Evolutionary conservation across 352 stramenopile species (phyloP).

Genomic region (Peronospora belbahrii): DNA sequence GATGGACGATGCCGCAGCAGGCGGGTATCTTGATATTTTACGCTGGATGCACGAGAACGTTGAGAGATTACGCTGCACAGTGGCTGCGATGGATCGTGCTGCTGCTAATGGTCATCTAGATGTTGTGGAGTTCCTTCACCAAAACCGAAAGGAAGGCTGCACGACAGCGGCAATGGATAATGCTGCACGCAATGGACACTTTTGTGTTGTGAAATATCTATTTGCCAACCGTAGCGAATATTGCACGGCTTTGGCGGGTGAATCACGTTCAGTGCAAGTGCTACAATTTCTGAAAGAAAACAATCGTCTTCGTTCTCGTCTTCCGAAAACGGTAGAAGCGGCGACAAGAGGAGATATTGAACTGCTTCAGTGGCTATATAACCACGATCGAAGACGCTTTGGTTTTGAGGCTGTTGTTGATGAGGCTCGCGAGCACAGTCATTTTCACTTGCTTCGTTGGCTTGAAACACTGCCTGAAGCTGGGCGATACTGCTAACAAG

Average conservation of each 20-base stretch:
- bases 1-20: constrained; percentile 22
- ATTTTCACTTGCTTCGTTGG: constrained; percentile 32
- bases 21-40: constrained; percentile 21
- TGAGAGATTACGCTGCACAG: constrained; percentile 11
- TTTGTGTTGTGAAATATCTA: constrained; percentile 30
- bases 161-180: constrained; percentile 34
- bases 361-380: constrained; percentile 34
- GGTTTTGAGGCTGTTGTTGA: constrained; percentile 23
- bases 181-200: constrained; percentile 26
- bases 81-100: constrained; percentile 27
- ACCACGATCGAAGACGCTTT: constrained; percentile 27
- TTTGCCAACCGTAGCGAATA: constrained; percentile 29
- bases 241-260: constrained; percentile 23
- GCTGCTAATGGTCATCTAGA: constrained; percentile 23
- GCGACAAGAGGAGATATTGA: constrained; percentile 27
- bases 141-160: constrained; percentile 33
- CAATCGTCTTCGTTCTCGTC: constrained; percentile 19
- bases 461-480: constrained; percentile 29
- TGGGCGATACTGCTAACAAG: constrained; percentile 20
- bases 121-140: constrained; percentile 27
- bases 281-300: constrained; percentile 30
- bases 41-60: constrained; percentile 24
- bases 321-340: constrained; percentile 20
- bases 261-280: constrained; percentile 24
- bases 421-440: constrained; percentile 20